Conservation (phyloP, 1,139 yeast species). For the Pichia norvegensis region DNA sequence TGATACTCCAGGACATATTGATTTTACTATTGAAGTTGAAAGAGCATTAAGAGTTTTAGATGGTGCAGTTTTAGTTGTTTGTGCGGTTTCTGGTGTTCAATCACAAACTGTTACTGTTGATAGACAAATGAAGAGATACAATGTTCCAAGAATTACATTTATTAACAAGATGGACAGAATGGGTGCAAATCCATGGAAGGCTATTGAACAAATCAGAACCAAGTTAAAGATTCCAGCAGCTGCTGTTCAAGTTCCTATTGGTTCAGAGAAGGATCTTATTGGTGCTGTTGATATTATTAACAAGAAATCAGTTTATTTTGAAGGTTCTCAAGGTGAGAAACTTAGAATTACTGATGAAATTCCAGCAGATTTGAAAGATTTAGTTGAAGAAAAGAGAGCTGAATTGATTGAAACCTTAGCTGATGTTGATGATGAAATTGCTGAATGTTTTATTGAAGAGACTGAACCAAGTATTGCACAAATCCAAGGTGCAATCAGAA, state of each 20-base stretch:
- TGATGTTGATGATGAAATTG: slow-evolving; percentile 95
- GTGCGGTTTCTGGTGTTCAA: slow-evolving; percentile 98
- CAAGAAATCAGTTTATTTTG: slow-evolving; percentile 79
- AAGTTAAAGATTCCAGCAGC: slow-evolving; percentile 94
- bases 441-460: slow-evolving; percentile 87
- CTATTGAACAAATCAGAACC: slow-evolving; percentile 80
- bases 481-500: slow-evolving; percentile 80
- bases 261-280: slow-evolving; percentile 72
- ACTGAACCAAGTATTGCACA: slow-evolving; percentile 78
- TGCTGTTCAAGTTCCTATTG: slow-evolving; percentile 95
- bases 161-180: slow-evolving; percentile 98
- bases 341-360: slow-evolving; percentile 50
- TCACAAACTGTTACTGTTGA: slow-evolving; percentile 98
- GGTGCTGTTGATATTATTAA: slow-evolving; percentile 92
- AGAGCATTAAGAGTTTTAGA: slow-evolving; percentile 93
- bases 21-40: slow-evolving; percentile 96
- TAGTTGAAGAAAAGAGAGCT: slow-evolving; percentile 80
- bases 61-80: slow-evolving; percentile 96
- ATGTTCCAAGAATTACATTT: slow-evolving; percentile 92
- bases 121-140: slow-evolving; percentile 97
- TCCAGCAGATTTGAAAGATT: slow-evolving; percentile 65
- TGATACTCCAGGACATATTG: slow-evolving; percentile 98
- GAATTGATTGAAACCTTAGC: slow-evolving; percentile 87
- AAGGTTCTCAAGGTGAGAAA: slow-evolving; percentile 86
- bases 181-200: slow-evolving; percentile 97